phyloP scores from a whole-genome alignment of 768 basidiomycete genomes.

The Tulasnella sp. region DNA sequence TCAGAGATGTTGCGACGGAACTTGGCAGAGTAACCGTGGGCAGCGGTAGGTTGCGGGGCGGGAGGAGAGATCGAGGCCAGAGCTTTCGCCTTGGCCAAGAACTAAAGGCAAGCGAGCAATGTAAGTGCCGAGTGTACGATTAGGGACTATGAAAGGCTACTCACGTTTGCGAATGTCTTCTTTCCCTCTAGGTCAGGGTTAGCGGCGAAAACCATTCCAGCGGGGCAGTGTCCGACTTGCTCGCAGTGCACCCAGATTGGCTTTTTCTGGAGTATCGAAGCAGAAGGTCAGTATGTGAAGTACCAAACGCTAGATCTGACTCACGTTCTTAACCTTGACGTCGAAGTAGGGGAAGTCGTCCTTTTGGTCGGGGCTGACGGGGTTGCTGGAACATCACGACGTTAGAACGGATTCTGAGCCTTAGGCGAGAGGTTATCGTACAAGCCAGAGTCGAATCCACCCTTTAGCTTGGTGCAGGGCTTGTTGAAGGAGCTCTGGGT shows the following conservation, averaged over 20 bases:
- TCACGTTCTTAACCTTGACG: slow-evolving; percentile 15
- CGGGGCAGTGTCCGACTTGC: slow-evolving; percentile 17
- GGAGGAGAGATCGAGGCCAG: too few relatives aligned
- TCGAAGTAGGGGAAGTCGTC: slow-evolving; percentile 4
- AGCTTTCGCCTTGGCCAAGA: too few relatives aligned
- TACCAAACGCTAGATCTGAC: background rate
- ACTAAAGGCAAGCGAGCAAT: too few relatives aligned
- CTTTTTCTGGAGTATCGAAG: background rate
- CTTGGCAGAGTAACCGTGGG: too few relatives aligned
- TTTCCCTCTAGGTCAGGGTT: too few relatives aligned
- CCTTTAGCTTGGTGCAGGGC: background rate
- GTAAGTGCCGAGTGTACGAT: too few relatives aligned
- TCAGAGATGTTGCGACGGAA: too few relatives aligned
- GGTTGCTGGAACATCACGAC: slow-evolving; percentile 1
- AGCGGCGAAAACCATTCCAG: slow-evolving; percentile 19
- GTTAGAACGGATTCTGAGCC: background rate
- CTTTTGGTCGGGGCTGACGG: slow-evolving; percentile 2
- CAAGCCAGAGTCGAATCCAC: slow-evolving; percentile 18
- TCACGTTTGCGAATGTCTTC: too few relatives aligned
- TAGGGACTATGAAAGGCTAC: too few relatives aligned
- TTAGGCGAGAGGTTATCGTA: background rate
- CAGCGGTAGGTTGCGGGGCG: too few relatives aligned
- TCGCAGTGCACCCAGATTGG: slow-evolving; percentile 16
- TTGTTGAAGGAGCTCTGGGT: slow-evolving; percentile 8
- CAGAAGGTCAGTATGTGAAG: background rate